A percentile compares a stretch with the other conserved stretches of the same genome.
These are phyloP conservation scores for Lactifluus echinatus DNA, from an alignment of 768 basidiomycete genomes.

Conservation along the genomic window DNA sequence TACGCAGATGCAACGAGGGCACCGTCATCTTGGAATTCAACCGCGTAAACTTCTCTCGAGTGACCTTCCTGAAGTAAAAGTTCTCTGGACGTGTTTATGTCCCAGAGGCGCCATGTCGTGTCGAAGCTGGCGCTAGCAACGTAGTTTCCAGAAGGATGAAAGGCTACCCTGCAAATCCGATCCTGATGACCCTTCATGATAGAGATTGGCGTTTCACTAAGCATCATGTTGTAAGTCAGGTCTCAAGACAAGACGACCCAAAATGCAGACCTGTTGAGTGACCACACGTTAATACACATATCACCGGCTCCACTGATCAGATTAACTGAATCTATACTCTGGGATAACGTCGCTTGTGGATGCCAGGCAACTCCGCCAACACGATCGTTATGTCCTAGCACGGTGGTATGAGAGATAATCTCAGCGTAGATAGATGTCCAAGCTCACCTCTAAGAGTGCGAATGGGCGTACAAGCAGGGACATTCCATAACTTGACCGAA, in stretches of 20 bases:
- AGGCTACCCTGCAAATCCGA: slow-evolving; percentile 88
- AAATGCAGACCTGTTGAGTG: slow-evolving; percentile 57
- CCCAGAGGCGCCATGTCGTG: slow-evolving; percentile 97
- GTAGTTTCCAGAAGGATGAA: slow-evolving; percentile 93
- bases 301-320: slow-evolving; percentile 90
- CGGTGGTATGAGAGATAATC: slow-evolving; percentile 11
- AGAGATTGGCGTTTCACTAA: slow-evolving; percentile 78
- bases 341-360: slow-evolving; percentile 77
- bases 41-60: slow-evolving; percentile 89
- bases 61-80: slow-evolving; percentile 92
- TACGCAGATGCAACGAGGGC: slow-evolving; percentile 90
- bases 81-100: slow-evolving; percentile 73
- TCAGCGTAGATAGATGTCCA: slow-evolving; percentile 10
- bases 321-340: slow-evolving; percentile 58
- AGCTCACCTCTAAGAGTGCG: slow-evolving; percentile 61
- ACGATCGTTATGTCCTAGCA: slow-evolving; percentile 74
- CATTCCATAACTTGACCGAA: slow-evolving; percentile 89
- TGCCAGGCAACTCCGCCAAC: slow-evolving; percentile 98
- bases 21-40: slow-evolving; percentile 96
- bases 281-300: slow-evolving; percentile 81
- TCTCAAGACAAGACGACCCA: not conserved
- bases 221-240: not conserved
- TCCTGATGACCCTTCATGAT: slow-evolving; percentile 82
- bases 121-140: slow-evolving; percentile 95
- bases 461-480: slow-evolving; percentile 80